Conservation (phyloP, 345 rosid genomes). For the Salix purpurea region DNA sequence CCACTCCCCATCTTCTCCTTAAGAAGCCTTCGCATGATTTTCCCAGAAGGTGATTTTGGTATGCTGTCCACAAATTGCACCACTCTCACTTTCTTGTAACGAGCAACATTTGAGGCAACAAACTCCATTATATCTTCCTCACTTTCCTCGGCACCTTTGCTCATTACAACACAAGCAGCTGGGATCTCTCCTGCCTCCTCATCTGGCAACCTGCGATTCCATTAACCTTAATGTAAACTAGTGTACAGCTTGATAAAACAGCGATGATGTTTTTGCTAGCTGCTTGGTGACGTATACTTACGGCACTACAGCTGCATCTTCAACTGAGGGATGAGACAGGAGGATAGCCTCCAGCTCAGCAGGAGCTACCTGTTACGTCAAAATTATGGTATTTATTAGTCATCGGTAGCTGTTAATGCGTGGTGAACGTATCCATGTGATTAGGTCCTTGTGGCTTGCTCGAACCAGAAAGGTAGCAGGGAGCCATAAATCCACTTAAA, state of each 20-base stretch:
- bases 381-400: neutral
- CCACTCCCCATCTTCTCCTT: conserved; percentile 37
- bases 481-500: too few relatives aligned
- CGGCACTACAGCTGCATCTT: conserved; percentile 91
- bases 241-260: too few relatives aligned
- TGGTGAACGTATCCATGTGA: too few relatives aligned
- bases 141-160: conserved; percentile 45
- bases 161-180: conserved; percentile 77
- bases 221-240: too few relatives aligned
- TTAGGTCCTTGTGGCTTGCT: too few relatives aligned
- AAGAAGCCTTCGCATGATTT: conserved; percentile 78
- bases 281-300: conserved; percentile 28
- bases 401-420: neutral
- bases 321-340: conserved; percentile 63
- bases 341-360: conserved; percentile 86
- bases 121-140: conserved; percentile 66
- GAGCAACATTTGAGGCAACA: conserved; percentile 74
- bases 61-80: conserved; percentile 71
- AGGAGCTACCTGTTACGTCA: conserved; percentile 64
- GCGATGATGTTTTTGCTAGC: too few relatives aligned
- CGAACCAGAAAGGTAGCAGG: too few relatives aligned
- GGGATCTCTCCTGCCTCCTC: conserved; percentile 97
- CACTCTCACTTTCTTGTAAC: conserved; percentile 74
- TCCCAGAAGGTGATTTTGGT: conserved; percentile 88
- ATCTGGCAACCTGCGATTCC: conserved; percentile 56